Conservation (phyloP, 1,139 yeast species). For the Debaryomyces nepalensis region DNA sequence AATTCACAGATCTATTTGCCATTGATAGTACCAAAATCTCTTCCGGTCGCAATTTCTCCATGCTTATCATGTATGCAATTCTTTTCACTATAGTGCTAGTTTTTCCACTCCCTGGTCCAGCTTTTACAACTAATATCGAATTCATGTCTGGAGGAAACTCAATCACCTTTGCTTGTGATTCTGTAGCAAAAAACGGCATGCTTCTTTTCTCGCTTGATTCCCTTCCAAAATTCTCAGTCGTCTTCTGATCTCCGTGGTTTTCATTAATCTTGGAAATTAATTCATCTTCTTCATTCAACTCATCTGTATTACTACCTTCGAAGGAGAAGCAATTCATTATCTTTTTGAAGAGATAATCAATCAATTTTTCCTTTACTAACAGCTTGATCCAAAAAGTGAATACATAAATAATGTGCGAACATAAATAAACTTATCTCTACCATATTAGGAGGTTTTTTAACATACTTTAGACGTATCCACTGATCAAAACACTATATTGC, state of each 20-base stretch:
- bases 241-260: background rate
- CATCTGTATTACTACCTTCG: background rate
- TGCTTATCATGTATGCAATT: constrained; percentile 50
- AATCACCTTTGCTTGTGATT: constrained; percentile 43
- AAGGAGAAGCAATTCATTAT: constrained; percentile 1
- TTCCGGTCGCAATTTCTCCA: constrained; percentile 47
- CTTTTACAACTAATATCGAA: constrained; percentile 53
- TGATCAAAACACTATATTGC: background rate
- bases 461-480: background rate
- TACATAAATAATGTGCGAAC: constrained; percentile 3
- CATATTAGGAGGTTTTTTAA: background rate
- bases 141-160: constrained; percentile 36
- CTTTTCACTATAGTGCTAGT: constrained; percentile 64
- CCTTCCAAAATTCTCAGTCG: background rate
- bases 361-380: background rate
- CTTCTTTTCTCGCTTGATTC: background rate
- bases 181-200: constrained; percentile 24
- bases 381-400: background rate
- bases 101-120: constrained; percentile 84
- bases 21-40: constrained; percentile 67
- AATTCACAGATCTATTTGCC: constrained; percentile 71
- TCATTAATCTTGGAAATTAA: background rate
- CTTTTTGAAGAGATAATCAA: background rate
- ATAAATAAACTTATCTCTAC: background rate
- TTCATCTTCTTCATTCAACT: constrained; percentile 1